Percentiles rank a stretch among this genome's conserved stretches.
Evolutionary conservation across 1,284 basidiomycete genomes (phyloP).

Genomic region (Agaricales sp.): DNA sequence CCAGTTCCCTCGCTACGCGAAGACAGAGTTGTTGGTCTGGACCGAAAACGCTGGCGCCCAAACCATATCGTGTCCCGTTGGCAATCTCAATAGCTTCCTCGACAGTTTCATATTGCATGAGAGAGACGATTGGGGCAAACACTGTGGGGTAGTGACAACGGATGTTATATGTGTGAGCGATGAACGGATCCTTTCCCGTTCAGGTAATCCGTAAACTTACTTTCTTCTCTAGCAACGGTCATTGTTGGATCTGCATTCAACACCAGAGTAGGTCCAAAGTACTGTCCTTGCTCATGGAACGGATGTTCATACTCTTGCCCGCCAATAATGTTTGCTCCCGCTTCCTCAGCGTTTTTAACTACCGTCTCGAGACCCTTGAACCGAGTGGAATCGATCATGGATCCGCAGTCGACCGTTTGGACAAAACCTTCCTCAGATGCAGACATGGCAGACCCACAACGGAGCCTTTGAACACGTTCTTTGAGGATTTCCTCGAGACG

Average conservation of each 20-base stretch:
- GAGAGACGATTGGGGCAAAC: conserved; percentile 81
- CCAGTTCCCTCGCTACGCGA: conserved; percentile 66
- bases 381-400: conserved; percentile 67
- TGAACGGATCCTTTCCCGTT: background rate
- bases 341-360: conserved; percentile 60
- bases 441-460: conserved; percentile 60
- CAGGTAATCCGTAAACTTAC: conserved; percentile 41
- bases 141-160: conserved; percentile 41
- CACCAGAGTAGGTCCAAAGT: conserved; percentile 84
- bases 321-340: conserved; percentile 60
- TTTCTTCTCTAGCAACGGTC: conserved; percentile 71
- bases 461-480: conserved; percentile 55
- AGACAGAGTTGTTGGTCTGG: conserved; percentile 66
- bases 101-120: conserved; percentile 74
- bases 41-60: conserved; percentile 96
- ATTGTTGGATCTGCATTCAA: conserved; percentile 70
- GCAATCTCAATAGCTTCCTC: conserved; percentile 82
- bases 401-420: conserved; percentile 66
- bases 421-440: conserved; percentile 56
- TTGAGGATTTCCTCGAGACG: conserved; percentile 58
- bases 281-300: conserved; percentile 59
- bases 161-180: conserved; percentile 8
- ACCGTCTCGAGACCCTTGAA: conserved; percentile 67
- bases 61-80: conserved; percentile 79
- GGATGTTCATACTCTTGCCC: conserved; percentile 65